Evolutionary conservation across 306 rosid genomes (phyloP), one percentile per base, ranked within the genome.

Genomic region (Morella rubra): DNA sequence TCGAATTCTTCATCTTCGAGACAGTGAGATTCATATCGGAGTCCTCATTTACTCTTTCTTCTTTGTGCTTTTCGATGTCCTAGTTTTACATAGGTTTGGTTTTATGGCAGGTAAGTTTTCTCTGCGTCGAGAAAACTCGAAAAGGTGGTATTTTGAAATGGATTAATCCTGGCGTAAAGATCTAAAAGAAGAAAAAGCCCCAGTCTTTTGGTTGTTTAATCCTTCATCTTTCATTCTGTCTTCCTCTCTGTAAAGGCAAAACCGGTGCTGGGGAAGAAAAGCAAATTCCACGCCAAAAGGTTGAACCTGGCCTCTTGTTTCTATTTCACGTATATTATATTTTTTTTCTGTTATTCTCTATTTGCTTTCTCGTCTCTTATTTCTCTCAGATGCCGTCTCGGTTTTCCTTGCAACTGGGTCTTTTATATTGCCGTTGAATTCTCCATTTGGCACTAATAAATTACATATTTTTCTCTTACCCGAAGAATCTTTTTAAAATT

Each of bases 351-450:
- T 18, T 59, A 66, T 50, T 14, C 16, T 5, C 14, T 47, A 4
- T 12, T 74, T 55, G 58, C 11, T 13, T 14, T 65, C 19, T 66
- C 40, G 22, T 18, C 32, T 56, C 42, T 70, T 40, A 18, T 65
- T 18, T 42, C 47, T 42, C 74, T 75, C 81, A 77, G 81, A 80
- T 54, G 71, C 68, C 89, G 96, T 84, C 92, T 89, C 89, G 81
- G 55, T 82, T 81, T 82, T 27, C 52, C 86, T 91, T 86, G 83
- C 98, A 86, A 90, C 77, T 88, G 58, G 95, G 81, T 80, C 65
- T 87, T 91, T 91, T 73, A 82, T 82, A 87, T 89, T 88, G 73
- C 76, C 85, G 87, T 84, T 89, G 86, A 91, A 81, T 82, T 65
- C 67, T 85, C 47, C 73, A 80, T 67, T 75, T 61, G 12, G 51